Conservation (phyloP, 352 stramenopile species). For the Phytophthora sansomeana region DNA sequence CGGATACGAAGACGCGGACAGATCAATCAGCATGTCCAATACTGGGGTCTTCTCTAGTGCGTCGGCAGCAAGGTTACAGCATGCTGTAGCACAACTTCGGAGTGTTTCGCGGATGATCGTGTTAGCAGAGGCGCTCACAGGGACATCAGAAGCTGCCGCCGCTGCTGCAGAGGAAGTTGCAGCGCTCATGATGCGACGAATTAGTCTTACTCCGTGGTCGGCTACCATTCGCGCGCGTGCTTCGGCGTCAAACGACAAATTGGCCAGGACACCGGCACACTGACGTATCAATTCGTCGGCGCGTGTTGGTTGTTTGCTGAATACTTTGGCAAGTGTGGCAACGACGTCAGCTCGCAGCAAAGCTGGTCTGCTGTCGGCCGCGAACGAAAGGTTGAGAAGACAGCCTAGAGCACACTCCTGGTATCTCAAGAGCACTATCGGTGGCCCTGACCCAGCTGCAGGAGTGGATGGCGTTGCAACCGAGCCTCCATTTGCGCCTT, state of each 20-base stretch:
- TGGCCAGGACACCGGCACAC: conserved; percentile 68
- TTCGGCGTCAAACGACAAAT: conserved; percentile 80
- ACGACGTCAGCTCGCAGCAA: conserved; percentile 71
- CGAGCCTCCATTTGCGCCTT: conserved; percentile 16
- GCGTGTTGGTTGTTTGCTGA: conserved; percentile 65
- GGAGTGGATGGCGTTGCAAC: conserved; percentile 47
- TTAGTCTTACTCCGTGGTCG: conserved; percentile 65
- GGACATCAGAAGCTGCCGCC: conserved; percentile 25
- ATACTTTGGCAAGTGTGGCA: conserved; percentile 69
- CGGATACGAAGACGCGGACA: conserved; percentile 65
- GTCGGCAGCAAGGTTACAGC: conserved; percentile 78
- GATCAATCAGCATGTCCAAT: conserved; percentile 82
- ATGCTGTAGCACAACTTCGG: conserved; percentile 75
- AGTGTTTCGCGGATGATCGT: conserved; percentile 65
- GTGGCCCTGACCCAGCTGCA: conserved; percentile 22
- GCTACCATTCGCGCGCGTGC: conserved; percentile 66
- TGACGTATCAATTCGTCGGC: conserved; percentile 76
- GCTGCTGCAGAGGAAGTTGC: conserved; percentile 29
- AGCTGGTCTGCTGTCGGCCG: conserved; percentile 64
- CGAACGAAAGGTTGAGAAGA: conserved; percentile 85
- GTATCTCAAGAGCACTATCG: conserved; percentile 54
- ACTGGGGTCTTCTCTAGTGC: conserved; percentile 75
- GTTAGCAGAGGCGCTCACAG: conserved; percentile 26
- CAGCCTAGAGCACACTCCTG: conserved; percentile 81
- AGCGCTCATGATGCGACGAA: conserved; percentile 74